Evolutionary conservation across 2,329 filamentous ascomycete species (phyloP).

Genomic region (Fusarium sulawesiense): DNA sequence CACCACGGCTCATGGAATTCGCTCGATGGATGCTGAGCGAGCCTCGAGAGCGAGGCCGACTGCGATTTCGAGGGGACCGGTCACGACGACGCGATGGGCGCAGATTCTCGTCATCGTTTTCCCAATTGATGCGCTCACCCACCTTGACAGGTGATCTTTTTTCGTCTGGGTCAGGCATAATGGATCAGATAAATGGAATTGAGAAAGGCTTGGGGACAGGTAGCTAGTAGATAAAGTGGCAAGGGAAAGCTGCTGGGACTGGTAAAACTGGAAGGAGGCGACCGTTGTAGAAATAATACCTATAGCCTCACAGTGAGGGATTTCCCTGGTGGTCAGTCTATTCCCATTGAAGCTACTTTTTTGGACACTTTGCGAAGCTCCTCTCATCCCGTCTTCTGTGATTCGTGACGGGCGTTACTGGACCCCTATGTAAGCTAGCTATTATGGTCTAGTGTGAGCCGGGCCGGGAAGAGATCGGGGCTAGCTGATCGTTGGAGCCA

Average conservation of each 20-base stretch:
- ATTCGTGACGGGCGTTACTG: background rate
- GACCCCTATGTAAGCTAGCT: background rate
- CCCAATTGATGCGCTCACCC: slow-evolving; percentile 12
- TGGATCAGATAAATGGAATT: background rate
- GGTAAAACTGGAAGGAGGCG: background rate
- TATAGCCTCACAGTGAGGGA: accelerated
- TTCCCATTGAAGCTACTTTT: background rate
- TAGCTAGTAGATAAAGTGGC: background rate
- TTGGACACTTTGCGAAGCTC: background rate
- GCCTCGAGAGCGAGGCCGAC: background rate
- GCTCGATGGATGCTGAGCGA: slow-evolving; percentile 12
- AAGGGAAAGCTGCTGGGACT: background rate
- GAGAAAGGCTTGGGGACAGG: background rate
- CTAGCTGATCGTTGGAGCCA: background rate
- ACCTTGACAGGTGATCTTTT: background rate
- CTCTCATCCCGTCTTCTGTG: background rate
- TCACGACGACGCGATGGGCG: slow-evolving; percentile 3
- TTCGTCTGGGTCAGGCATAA: slow-evolving; percentile 7
- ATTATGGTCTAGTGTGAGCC: background rate
- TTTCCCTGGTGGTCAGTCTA: background rate
- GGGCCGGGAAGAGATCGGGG: background rate
- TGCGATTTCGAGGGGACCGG: background rate
- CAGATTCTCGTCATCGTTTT: slow-evolving; percentile 3
- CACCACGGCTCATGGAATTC: background rate
- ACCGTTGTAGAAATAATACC: background rate